phyloP scores from a whole-genome alignment of 2,329 filamentous ascomycete species.

The Paradendryphiella salina region DNA sequence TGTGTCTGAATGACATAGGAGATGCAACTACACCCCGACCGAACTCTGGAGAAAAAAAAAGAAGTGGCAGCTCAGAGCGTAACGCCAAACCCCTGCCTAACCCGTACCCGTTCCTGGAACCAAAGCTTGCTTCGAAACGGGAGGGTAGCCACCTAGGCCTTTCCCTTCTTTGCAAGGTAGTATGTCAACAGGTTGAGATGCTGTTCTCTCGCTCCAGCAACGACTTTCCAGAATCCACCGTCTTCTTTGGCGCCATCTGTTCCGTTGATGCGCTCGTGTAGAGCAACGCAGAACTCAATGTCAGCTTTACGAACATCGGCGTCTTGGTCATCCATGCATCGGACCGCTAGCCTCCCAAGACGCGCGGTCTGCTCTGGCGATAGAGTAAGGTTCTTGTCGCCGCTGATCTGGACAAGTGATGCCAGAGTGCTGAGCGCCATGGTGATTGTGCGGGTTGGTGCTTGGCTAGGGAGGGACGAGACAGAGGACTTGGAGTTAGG shows the following conservation, averaged over 20 bases:
- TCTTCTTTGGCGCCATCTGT: slow-evolving; percentile 45
- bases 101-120: neutral
- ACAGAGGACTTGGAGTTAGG: slow-evolving; percentile 43
- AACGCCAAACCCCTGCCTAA: neutral
- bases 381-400: slow-evolving; percentile 38
- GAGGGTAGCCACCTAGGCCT: slow-evolving; percentile 25
- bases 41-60: too few species aligned
- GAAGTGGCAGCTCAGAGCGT: neutral
- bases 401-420: slow-evolving; percentile 41
- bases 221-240: slow-evolving; percentile 65
- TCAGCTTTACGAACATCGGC: slow-evolving; percentile 64
- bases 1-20: neutral
- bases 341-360: slow-evolving; percentile 47
- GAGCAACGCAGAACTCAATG: slow-evolving; percentile 75
- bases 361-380: slow-evolving; percentile 42
- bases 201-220: slow-evolving; percentile 68
- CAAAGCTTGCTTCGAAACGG: slow-evolving; percentile 8
- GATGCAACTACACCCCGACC: neutral
- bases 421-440: slow-evolving; percentile 49
- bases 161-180: slow-evolving; percentile 64
- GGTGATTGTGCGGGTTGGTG: slow-evolving; percentile 40
- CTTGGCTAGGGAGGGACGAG: slow-evolving; percentile 19
- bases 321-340: slow-evolving; percentile 45
- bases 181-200: slow-evolving; percentile 78
- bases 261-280: slow-evolving; percentile 57